Evolutionary conservation across 495 filamentous ascomycete species (phyloP).

Genomic region (Parathielavia appendiculata): DNA sequence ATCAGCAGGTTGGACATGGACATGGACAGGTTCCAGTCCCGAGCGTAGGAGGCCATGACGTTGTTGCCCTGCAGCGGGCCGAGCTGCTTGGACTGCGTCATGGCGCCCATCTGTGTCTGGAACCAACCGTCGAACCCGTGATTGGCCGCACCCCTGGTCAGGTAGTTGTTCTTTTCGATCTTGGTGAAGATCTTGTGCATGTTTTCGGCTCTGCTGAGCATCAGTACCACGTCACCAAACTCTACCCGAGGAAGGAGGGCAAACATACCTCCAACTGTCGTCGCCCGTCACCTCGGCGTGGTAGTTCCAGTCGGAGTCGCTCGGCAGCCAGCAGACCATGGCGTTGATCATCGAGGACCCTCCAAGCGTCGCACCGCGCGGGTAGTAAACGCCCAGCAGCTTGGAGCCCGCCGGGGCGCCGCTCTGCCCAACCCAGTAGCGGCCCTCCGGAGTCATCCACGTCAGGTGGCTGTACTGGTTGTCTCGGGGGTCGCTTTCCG

Average conservation of each 20-base stretch:
- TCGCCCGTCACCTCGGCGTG: constrained; percentile 6
- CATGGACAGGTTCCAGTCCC: constrained; percentile 24
- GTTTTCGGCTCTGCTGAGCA: constrained; percentile 8
- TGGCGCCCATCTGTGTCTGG: constrained; percentile 34
- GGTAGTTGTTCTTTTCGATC: constrained; percentile 9
- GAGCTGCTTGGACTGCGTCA: constrained; percentile 21
- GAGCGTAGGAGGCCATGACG: constrained; percentile 30
- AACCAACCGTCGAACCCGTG: constrained; percentile 19
- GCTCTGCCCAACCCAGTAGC: constrained; percentile 8
- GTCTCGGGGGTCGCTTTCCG: constrained; percentile 4
- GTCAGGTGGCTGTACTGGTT: constrained; percentile 10
- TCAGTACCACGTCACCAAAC: too few relatives aligned
- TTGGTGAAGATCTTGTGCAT: constrained; percentile 9
- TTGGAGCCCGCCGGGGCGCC: constrained; percentile 4
- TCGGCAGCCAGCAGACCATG: constrained; percentile 9
- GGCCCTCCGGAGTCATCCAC: constrained; percentile 1
- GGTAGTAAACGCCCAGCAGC: constrained; percentile 7
- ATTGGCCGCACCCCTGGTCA: background rate
- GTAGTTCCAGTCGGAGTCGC: constrained; percentile 9
- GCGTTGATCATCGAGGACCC: constrained; percentile 8
- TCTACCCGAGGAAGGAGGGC: too few relatives aligned
- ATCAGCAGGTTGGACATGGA: constrained; percentile 28
- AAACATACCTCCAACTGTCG: constrained; percentile 4
- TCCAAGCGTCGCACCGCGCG: constrained; percentile 3
- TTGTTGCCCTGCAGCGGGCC: constrained; percentile 27